Percentiles rank a stretch among this genome's conserved stretches.
Evolutionary conservation across 306 rosid genomes (phyloP).

Genomic region (Pyrus communis): DNA sequence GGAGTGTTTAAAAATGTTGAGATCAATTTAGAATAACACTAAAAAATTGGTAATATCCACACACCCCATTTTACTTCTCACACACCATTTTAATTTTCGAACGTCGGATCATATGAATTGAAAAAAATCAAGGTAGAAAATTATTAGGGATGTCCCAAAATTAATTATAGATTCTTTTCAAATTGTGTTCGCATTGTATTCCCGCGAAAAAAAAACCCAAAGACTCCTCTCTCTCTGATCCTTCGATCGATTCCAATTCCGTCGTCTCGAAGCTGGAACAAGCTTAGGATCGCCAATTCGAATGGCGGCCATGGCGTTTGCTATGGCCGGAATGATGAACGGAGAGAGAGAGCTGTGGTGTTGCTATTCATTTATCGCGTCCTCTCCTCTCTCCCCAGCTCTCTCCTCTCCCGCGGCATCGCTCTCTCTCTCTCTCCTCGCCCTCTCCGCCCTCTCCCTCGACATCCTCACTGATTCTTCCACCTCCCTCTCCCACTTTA

Average conservation of each 20-base stretch:
- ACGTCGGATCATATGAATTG: too few species aligned
- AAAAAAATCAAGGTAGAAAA: too few species aligned
- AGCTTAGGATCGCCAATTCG: background rate
- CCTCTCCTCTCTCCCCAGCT: conserved; percentile 56
- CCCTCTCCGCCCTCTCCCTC: conserved; percentile 55
- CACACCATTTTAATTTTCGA: too few species aligned
- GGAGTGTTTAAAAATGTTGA: too few species aligned
- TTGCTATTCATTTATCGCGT: conserved; percentile 47
- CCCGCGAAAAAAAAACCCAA: background rate
- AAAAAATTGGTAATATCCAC: too few species aligned
- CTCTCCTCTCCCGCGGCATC: conserved; percentile 67
- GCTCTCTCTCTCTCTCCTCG: conserved; percentile 65
- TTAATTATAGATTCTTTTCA: too few species aligned
- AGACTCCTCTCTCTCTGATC: background rate
- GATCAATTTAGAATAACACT: too few species aligned
- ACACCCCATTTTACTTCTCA: too few species aligned
- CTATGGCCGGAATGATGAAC: conserved; percentile 21
- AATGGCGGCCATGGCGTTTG: conserved; percentile 22
- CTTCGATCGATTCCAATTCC: background rate
- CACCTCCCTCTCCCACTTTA: conserved; percentile 32
- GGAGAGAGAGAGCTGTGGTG: conserved; percentile 80
- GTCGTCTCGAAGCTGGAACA: background rate
- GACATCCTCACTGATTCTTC: conserved; percentile 58
- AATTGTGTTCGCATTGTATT: background rate
- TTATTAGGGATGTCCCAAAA: too few species aligned